A percentile compares a stretch with the other conserved stretches of the same genome.
phyloP scores from a whole-genome alignment of 441 rosid genomes.

The Populus hybrid region DNA sequence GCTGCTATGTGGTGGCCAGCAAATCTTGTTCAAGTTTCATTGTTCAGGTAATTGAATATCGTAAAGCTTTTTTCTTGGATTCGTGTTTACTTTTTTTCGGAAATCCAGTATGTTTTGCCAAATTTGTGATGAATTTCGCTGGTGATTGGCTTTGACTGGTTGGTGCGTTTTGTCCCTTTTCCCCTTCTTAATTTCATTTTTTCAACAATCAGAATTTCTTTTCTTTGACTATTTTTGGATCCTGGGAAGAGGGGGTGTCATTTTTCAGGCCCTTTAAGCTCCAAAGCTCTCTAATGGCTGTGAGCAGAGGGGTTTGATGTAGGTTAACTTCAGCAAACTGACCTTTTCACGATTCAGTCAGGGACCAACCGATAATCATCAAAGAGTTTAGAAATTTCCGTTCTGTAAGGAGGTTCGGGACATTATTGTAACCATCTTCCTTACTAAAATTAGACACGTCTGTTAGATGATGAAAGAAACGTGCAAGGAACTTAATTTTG shows the following conservation, averaged over 20 bases:
- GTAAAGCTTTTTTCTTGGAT: background rate
- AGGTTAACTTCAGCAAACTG: background rate
- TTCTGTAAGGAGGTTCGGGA: background rate
- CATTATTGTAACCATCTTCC: background rate
- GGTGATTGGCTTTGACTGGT: background rate
- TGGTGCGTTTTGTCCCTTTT: background rate
- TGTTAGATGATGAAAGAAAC: background rate
- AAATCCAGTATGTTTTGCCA: background rate
- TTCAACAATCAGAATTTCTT: background rate
- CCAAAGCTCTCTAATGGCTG: background rate
- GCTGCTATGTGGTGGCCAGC: conserved; percentile 99
- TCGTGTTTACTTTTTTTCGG: background rate
- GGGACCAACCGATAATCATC: too few species aligned
- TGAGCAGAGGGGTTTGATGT: background rate
- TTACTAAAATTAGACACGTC: background rate
- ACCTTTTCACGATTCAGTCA: too few species aligned
- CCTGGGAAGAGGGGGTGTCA: background rate
- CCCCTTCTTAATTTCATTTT: too few species aligned
- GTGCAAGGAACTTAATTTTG: background rate
- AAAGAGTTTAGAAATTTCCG: background rate
- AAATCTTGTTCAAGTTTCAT: conserved; percentile 90
- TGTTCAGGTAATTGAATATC: conserved; percentile 55
- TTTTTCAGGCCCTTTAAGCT: background rate
- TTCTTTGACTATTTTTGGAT: background rate
- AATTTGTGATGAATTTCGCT: background rate